These are phyloP conservation scores for Ophiostoma tasmaniense DNA, from an alignment of 2,329 filamentous ascomycete species.

Conservation along the genomic window DNA sequence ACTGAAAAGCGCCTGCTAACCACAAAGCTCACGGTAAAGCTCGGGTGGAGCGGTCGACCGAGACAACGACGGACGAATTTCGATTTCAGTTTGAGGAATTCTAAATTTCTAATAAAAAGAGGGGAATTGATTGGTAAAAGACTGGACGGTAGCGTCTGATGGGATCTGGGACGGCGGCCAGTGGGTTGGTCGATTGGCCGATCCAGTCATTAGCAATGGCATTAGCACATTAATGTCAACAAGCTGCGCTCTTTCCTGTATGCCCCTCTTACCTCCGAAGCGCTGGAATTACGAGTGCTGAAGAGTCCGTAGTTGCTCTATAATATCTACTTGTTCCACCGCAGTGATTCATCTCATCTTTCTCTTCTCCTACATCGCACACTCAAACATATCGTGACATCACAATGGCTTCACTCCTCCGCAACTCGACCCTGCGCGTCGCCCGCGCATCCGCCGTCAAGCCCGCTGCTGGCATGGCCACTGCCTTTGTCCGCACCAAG, in stretches of 20 bases:
- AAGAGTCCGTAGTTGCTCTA: background rate
- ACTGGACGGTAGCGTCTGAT: background rate
- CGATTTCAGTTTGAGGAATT: too few species aligned
- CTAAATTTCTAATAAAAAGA: background rate
- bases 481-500: constrained; percentile 75
- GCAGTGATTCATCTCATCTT: background rate
- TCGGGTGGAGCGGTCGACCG: constrained; percentile 14
- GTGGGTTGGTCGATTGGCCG: background rate
- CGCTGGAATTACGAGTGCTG: background rate
- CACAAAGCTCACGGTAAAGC: constrained; percentile 14
- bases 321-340: background rate
- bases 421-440: constrained; percentile 63
- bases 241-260: background rate
- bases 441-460: constrained; percentile 59
- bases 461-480: constrained; percentile 55
- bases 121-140: constrained; percentile 8
- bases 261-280: constrained; percentile 6
- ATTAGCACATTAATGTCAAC: background rate
- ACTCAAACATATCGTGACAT: background rate
- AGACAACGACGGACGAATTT: background rate
- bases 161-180: background rate
- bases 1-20: background rate
- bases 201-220: background rate
- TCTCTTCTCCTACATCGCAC: background rate
- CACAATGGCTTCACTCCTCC: constrained; percentile 18